These are phyloP conservation scores for Botrytis paeoniae DNA, from an alignment of 2,329 filamentous ascomycete species.

Conservation along the genomic window DNA sequence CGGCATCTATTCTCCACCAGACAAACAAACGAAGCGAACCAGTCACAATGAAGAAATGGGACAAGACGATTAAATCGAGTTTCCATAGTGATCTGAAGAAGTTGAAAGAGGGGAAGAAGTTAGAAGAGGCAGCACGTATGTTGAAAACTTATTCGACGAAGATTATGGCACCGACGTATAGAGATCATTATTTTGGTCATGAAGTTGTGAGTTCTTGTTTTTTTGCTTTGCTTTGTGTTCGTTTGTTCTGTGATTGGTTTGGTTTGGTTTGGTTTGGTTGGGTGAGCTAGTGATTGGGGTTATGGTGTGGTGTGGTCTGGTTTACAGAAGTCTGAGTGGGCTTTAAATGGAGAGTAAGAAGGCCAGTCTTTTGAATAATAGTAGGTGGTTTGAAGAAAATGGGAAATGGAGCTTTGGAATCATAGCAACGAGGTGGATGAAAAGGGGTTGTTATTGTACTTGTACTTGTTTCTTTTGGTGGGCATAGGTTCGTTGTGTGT, in stretches of 20 bases:
- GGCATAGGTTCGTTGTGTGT: background rate
- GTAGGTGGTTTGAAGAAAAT: too few relatives aligned
- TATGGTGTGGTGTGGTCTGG: background rate
- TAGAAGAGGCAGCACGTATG: background rate
- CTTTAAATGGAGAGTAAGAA: background rate
- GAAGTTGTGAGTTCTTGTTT: background rate
- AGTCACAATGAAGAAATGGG: background rate
- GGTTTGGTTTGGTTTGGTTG: background rate
- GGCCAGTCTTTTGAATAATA: background rate
- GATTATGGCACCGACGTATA: constrained; percentile 13
- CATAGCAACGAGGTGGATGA: background rate
- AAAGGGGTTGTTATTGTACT: background rate
- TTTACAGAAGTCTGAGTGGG: background rate
- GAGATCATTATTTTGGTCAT: constrained; percentile 14
- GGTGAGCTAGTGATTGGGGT: too few relatives aligned
- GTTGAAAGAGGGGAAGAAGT: background rate
- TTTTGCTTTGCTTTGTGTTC: background rate
- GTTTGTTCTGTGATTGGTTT: too few relatives aligned
- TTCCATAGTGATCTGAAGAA: background rate
- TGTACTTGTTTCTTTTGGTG: background rate
- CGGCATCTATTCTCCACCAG: background rate
- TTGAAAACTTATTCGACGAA: background rate
- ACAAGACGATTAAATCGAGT: background rate
- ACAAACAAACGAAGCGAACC: background rate
- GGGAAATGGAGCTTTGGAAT: background rate